These are phyloP conservation scores for Sarocladium strictum DNA, from an alignment of 2,329 filamentous ascomycete genomes.

Conservation along the genomic window DNA sequence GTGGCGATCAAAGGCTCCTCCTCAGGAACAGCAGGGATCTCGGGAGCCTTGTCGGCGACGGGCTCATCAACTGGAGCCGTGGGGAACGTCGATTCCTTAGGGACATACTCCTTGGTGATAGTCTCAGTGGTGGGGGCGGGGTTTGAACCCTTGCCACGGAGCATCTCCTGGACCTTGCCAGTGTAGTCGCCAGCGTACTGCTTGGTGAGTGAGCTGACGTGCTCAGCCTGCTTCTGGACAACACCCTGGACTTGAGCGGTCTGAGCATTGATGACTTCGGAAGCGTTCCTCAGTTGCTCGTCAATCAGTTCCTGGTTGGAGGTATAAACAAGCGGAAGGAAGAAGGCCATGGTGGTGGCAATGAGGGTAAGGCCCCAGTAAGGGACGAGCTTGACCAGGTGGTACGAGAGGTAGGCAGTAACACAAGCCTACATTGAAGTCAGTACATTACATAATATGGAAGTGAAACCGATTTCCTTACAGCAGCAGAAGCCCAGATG, in stretches of 20 bases:
- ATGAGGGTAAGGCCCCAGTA: conserved; percentile 64
- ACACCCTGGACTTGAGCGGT: conserved; percentile 56
- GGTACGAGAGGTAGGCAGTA: conserved; percentile 59
- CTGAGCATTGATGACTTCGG: conserved; percentile 54
- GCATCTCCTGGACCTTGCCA: conserved; percentile 59
- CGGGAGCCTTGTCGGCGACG: conserved; percentile 16
- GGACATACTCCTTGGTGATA: conserved; percentile 25
- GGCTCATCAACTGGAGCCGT: conserved; percentile 31
- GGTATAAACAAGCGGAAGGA: conserved; percentile 58
- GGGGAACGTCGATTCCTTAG: conserved; percentile 27
- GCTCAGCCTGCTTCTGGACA: conserved; percentile 58
- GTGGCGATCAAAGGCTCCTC: conserved; percentile 19
- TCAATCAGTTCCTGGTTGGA: conserved; percentile 67
- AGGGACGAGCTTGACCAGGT: conserved; percentile 62
- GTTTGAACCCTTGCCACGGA: conserved; percentile 41
- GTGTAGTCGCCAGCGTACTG: conserved; percentile 64
- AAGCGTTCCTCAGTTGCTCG: conserved; percentile 50
- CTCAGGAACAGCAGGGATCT: conserved; percentile 15
- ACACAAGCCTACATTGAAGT: conserved; percentile 44
- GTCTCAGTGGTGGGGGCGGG: conserved; percentile 26
- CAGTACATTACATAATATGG: conserved; percentile 12
- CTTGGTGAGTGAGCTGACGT: conserved; percentile 59
- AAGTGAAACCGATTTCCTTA: conserved; percentile 32
- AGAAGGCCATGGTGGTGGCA: conserved; percentile 52
- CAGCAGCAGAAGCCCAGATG: conserved; percentile 50